These are phyloP conservation scores for Neonectria faginata DNA, from an alignment of 2,329 filamentous ascomycete genomes.

Conservation along the genomic window DNA sequence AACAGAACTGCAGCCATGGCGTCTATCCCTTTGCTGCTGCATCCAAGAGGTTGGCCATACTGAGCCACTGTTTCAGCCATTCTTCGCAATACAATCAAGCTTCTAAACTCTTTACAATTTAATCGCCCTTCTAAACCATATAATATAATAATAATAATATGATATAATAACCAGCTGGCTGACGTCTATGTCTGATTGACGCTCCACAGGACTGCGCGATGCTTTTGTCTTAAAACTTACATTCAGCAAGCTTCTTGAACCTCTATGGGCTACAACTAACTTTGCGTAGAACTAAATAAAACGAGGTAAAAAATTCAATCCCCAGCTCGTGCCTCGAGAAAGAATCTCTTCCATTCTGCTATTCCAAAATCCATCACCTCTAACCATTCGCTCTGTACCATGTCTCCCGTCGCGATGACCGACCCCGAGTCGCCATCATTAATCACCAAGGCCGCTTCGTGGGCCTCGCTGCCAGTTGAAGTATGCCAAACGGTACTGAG, in stretches of 20 bases:
- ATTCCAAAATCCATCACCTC: conserved; percentile 14
- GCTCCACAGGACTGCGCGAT: not conserved
- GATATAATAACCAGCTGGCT: not conserved
- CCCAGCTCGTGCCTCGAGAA: conserved; percentile 8
- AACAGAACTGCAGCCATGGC: conserved; percentile 27
- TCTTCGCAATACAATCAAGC: too few species aligned
- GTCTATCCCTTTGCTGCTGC: not conserved
- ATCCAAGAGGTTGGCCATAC: too few species aligned
- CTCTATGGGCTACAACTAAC: conserved; percentile 11
- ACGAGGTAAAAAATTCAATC: conserved; percentile 11
- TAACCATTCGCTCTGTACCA: conserved; percentile 14
- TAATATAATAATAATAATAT: too few species aligned
- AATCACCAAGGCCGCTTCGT: conserved; percentile 19
- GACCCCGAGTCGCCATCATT: conserved; percentile 16
- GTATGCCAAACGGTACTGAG: conserved; percentile 27
- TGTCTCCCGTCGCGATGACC: conserved; percentile 19
- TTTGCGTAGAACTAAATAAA: conserved; percentile 6
- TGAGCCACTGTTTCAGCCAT: too few species aligned
- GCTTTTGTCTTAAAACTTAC: not conserved
- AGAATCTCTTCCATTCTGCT: conserved; percentile 17
- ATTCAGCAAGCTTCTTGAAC: conserved; percentile 10
- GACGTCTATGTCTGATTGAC: not conserved
- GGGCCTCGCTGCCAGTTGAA: conserved; percentile 27
- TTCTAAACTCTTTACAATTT: too few species aligned
- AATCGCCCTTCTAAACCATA: too few species aligned